Evolutionary conservation across 768 basidiomycete species (phyloP).

Genomic region (Boletales sp.): DNA sequence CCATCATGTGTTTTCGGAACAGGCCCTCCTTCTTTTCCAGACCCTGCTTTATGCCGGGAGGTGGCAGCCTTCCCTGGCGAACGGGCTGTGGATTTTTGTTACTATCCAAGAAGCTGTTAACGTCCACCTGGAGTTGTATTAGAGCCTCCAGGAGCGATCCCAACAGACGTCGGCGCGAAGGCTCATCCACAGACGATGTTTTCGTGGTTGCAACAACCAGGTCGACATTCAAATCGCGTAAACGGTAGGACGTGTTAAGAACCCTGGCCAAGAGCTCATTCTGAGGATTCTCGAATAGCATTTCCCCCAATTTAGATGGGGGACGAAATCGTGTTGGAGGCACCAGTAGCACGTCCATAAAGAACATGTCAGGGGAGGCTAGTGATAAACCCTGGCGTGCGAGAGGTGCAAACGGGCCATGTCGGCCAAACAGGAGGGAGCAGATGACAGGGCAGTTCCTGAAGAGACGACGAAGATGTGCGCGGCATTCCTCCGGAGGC

Average conservation of each 20-base stretch:
- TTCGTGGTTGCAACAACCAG: constrained; percentile 63
- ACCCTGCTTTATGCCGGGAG: constrained; percentile 91
- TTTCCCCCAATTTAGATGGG: constrained; percentile 86
- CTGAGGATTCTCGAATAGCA: constrained; percentile 93
- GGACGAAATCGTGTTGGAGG: constrained; percentile 96
- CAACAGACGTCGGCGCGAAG: constrained; percentile 53
- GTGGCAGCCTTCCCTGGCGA: constrained; percentile 85
- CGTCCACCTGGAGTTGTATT: constrained; percentile 88
- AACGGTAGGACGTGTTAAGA: constrained; percentile 72
- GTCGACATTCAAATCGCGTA: constrained; percentile 72
- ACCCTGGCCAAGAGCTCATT: constrained; percentile 86
- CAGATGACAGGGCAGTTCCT: constrained; percentile 78
- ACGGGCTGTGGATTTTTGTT: constrained; percentile 89
- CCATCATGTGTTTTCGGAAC: constrained; percentile 99
- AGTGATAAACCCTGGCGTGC: constrained; percentile 57
- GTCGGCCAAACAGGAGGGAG: constrained; percentile 86
- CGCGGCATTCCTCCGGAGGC: constrained; percentile 88
- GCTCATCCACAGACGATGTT: constrained; percentile 47
- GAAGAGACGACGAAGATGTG: constrained; percentile 89
- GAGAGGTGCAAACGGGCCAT: constrained; percentile 75
- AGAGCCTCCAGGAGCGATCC: constrained; percentile 72
- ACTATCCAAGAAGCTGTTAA: constrained; percentile 97
- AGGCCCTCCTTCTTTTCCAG: constrained; percentile 98
- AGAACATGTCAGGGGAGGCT: constrained; percentile 93
- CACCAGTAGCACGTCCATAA: constrained; percentile 88